phyloP scores from a whole-genome alignment of 2,329 filamentous ascomycete species.

The Trichoderma lentiforme region DNA sequence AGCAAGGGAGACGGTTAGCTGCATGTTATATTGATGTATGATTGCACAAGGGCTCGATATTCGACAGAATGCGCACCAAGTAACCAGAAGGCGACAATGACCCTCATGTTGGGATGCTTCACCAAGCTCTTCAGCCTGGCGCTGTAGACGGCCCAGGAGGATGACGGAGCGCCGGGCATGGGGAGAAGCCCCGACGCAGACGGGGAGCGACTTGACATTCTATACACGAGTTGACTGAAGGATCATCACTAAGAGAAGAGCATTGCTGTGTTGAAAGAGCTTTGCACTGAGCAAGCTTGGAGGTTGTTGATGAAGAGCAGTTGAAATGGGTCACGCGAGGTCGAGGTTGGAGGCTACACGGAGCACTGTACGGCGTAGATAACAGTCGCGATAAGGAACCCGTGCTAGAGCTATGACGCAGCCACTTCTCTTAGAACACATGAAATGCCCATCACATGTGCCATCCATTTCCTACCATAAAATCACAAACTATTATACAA shows the following conservation, averaged over 20 bases:
- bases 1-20: slow-evolving; percentile 11
- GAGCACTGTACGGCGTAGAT: not conserved
- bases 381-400: slow-evolving; percentile 1
- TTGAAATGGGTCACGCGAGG: slow-evolving; percentile 10
- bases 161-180: slow-evolving; percentile 52
- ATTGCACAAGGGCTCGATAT: no score
- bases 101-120: slow-evolving; percentile 64
- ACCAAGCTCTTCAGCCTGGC: slow-evolving; percentile 63
- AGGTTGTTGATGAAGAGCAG: not conserved
- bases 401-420: slow-evolving; percentile 6
- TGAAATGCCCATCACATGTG: not conserved
- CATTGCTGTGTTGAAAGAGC: not conserved
- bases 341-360: not conserved
- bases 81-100: slow-evolving; percentile 84
- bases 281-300: not conserved
- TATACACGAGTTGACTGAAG: not conserved
- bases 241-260: not conserved
- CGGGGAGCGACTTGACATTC: slow-evolving; percentile 38
- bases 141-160: slow-evolving; percentile 72
- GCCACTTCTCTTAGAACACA: not conserved
- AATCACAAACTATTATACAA: not conserved
- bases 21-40: no score
- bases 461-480: not conserved
- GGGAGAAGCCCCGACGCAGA: slow-evolving; percentile 49
- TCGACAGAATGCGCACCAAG: slow-evolving; percentile 60